A percentile compares a stretch with the other conserved stretches of the same genome.
Conservation (phyloP, 1,139 yeast genomes). For the Blastobotrys buckinghamii region DNA sequence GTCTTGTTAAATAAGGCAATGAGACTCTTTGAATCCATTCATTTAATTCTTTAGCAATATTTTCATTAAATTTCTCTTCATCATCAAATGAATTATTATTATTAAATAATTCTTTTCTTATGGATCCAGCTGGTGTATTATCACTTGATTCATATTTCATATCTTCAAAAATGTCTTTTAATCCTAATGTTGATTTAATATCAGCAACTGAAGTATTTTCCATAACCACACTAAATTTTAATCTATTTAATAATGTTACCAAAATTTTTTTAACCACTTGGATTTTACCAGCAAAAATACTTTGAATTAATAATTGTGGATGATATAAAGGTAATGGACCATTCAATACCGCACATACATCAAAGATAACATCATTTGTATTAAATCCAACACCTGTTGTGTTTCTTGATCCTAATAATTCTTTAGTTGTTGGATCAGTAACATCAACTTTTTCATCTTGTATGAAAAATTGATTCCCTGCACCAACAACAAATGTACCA, state of each 20-base stretch:
- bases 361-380: slow-evolving; percentile 44
- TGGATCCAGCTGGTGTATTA: slow-evolving; percentile 7
- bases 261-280: slow-evolving; percentile 54
- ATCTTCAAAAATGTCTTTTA: slow-evolving; percentile 13
- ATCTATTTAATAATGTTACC: slow-evolving; percentile 43
- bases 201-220: slow-evolving; percentile 26
- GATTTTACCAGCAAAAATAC: slow-evolving; percentile 58
- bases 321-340: slow-evolving; percentile 90
- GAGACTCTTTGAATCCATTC: slow-evolving; percentile 60
- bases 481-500: slow-evolving; percentile 74
- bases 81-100: slow-evolving; percentile 8
- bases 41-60: slow-evolving; percentile 40
- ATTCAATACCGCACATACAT: slow-evolving; percentile 67
- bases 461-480: slow-evolving; percentile 84
- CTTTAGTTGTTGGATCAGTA: slow-evolving; percentile 43
- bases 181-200: slow-evolving; percentile 23
- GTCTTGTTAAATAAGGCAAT: slow-evolving; percentile 78
- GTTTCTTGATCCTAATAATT: slow-evolving; percentile 30
- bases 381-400: slow-evolving; percentile 21
- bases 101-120: slow-evolving; percentile 5
- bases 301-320: slow-evolving; percentile 82
- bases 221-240: slow-evolving; percentile 44
- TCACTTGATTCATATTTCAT: background rate
- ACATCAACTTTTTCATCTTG: slow-evolving; percentile 67
- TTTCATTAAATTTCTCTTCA: slow-evolving; percentile 7